phyloP scores from a whole-genome alignment of 768 basidiomycete genomes.

The Rhodotorula babjevae region DNA sequence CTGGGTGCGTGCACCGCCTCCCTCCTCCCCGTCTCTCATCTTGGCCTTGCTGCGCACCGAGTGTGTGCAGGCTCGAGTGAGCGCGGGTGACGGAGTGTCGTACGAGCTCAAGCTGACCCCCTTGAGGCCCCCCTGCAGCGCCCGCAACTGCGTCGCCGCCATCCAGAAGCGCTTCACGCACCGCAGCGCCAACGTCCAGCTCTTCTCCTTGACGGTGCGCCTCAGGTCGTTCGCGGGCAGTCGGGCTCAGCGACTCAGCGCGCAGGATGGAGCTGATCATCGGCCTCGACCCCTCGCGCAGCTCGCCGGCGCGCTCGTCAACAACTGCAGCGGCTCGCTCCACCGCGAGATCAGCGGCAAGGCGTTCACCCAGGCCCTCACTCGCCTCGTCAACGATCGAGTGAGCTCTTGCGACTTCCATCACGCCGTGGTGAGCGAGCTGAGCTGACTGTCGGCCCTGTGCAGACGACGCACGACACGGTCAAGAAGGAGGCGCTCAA shows the following conservation, averaged over 20 bases:
- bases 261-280: too few species aligned
- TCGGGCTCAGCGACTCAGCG: too few species aligned
- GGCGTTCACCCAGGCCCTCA: conserved; percentile 83
- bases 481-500: conserved; percentile 70
- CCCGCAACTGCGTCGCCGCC: conserved; percentile 75
- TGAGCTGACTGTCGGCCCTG: not conserved
- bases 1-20: conserved; percentile 58
- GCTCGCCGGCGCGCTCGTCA: conserved; percentile 79
- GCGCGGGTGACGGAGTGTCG: too few species aligned
- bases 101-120: too few species aligned
- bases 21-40: not conserved
- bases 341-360: conserved; percentile 82
- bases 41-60: not conserved
- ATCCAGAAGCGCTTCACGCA: conserved; percentile 86
- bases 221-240: too few species aligned
- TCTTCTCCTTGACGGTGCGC: conserved; percentile 71
- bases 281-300: conserved; percentile 19
- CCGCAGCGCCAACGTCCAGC: conserved; percentile 92
- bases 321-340: conserved; percentile 78
- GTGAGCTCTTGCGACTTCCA: conserved; percentile 49
- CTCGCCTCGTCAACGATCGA: conserved; percentile 80
- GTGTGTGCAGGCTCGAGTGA: not conserved
- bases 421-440: too few species aligned
- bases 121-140: conserved; percentile 58
- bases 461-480: conserved; percentile 80